phyloP scores from a whole-genome alignment of 2,329 filamentous ascomycete genomes.

The Colletotrichum tofieldiae region DNA sequence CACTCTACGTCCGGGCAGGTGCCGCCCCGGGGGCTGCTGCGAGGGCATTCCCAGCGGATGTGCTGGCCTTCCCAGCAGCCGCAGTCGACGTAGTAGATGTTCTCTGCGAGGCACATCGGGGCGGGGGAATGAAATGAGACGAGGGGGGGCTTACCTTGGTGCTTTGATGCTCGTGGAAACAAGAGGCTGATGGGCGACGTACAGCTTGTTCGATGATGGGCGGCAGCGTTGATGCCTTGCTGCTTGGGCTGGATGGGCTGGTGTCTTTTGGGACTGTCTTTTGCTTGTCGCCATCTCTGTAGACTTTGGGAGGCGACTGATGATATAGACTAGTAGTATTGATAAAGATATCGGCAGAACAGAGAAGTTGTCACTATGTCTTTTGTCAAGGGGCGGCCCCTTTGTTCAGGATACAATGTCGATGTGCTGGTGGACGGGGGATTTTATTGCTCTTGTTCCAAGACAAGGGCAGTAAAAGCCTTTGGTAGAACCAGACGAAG shows the following conservation, averaged over 20 bases:
- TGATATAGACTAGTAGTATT: background rate
- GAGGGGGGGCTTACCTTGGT: background rate
- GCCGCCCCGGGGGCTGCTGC: background rate
- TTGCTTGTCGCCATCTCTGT: background rate
- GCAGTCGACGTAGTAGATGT: conserved; percentile 37
- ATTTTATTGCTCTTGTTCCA: background rate
- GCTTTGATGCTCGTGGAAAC: background rate
- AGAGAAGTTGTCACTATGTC: background rate
- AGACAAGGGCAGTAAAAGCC: background rate
- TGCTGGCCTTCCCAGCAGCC: conserved; percentile 37
- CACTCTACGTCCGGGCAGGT: conserved; percentile 20
- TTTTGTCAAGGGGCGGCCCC: background rate
- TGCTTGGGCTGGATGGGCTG: background rate
- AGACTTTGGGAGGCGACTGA: too few species aligned
- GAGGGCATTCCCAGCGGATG: conserved; percentile 27
- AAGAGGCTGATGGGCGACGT: background rate
- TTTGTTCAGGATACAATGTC: background rate
- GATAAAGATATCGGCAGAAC: background rate
- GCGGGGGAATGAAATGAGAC: background rate
- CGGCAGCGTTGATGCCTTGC: background rate
- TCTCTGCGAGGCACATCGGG: conserved; percentile 41
- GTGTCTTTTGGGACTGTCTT: too few species aligned
- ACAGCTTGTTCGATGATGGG: background rate
- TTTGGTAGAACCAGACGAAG: background rate
- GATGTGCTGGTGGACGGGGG: background rate